A percentile compares a stretch with the other conserved stretches of the same genome.
Conservation (phyloP, 1,284 basidiomycete species). For the Anthracocystis panici-leucophaei region DNA sequence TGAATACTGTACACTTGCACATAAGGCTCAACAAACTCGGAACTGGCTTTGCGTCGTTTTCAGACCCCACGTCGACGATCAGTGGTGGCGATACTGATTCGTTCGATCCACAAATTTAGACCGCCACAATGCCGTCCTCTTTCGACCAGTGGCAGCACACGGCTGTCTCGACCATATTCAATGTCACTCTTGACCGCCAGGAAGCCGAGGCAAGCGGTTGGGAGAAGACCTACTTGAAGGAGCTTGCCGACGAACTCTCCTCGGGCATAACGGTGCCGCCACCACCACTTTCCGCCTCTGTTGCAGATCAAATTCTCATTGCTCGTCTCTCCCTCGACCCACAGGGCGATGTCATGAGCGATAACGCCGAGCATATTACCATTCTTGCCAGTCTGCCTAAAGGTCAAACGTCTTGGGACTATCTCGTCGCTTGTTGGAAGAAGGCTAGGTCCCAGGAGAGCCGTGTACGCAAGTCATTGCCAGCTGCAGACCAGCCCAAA, state of each 20-base stretch:
- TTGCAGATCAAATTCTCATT: constrained; percentile 85
- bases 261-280: constrained; percentile 74
- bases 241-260: constrained; percentile 78
- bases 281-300: constrained; percentile 52
- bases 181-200: constrained; percentile 83
- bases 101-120: not conserved
- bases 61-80: not conserved
- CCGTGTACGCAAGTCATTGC: constrained; percentile 70
- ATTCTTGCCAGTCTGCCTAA: constrained; percentile 83
- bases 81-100: not conserved
- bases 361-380: constrained; percentile 83
- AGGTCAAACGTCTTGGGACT: constrained; percentile 88
- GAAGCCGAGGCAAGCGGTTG: constrained; percentile 79
- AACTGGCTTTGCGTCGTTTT: not conserved
- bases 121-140: constrained; percentile 28
- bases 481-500: constrained; percentile 77
- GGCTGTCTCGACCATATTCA: constrained; percentile 78
- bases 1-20: not conserved
- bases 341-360: constrained; percentile 78
- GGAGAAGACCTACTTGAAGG: constrained; percentile 85
- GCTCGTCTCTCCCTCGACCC: constrained; percentile 87
- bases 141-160: constrained; percentile 78
- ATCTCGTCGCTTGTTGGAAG: constrained; percentile 91
- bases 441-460: constrained; percentile 48
- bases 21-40: not conserved